Percentiles rank a stretch among this genome's conserved stretches.
Evolutionary conservation across 2,329 filamentous ascomycete species (phyloP).

Genomic region (Botrytis pseudocinerea): DNA sequence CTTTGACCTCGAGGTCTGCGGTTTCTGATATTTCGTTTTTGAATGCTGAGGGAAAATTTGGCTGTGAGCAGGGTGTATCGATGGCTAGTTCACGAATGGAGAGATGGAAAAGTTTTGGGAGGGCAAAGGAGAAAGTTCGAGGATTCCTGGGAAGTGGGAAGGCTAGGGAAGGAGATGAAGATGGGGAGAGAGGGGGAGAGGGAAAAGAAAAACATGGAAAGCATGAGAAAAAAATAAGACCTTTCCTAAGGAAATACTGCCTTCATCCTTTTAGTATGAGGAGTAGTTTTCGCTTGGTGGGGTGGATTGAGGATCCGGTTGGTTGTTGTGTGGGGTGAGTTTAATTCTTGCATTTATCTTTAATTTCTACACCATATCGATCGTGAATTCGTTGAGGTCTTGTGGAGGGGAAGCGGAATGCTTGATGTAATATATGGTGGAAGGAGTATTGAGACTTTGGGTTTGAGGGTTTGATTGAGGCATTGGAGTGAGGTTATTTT

Average conservation of each 20-base stretch:
- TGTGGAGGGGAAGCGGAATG: neutral
- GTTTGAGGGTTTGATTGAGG: neutral
- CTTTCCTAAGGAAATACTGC: neutral
- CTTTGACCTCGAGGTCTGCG: neutral
- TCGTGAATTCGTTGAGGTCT: neutral
- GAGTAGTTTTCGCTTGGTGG: neutral
- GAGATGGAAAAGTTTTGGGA: neutral
- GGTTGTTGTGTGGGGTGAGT: neutral
- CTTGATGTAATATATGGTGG: no score
- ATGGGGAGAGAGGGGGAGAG: no score
- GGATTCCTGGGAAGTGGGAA: neutral
- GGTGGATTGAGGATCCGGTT: conserved; percentile 2
- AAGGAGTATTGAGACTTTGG: neutral
- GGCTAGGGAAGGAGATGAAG: fast-evolving
- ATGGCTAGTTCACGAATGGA: neutral
- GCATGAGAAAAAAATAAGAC: neutral
- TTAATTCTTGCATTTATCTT: neutral
- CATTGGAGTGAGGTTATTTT: neutral
- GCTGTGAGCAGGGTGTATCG: no score
- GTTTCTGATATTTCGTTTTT: neutral
- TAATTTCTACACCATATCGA: neutral
- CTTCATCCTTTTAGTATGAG: conserved; percentile 7
- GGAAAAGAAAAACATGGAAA: neutral
- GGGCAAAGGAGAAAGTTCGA: neutral
- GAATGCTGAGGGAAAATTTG: fast-evolving